A percentile compares a stretch with the other conserved stretches of the same genome.
These are phyloP conservation scores for Cadophora sp. DNA, from an alignment of 2,329 filamentous ascomycete species.

Conservation along the genomic window DNA sequence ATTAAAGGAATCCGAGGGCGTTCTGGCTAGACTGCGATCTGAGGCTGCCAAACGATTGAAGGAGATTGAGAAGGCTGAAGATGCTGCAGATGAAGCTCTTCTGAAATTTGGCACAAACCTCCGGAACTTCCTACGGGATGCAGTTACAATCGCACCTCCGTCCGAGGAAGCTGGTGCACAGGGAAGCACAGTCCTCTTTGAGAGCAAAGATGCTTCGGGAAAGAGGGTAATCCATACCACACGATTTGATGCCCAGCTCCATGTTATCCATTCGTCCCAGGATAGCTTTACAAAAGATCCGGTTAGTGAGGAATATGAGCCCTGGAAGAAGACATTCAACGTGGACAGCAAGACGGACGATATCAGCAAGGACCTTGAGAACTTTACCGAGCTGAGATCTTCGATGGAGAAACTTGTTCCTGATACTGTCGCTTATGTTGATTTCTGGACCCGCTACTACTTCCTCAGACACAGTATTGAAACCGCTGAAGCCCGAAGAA, in stretches of 20 bases:
- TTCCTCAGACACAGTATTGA: slow-evolving; percentile 93
- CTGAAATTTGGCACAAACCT: slow-evolving; percentile 91
- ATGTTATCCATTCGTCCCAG: slow-evolving; percentile 87
- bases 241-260: slow-evolving; percentile 92
- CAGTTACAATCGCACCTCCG: slow-evolving; percentile 85
- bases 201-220: slow-evolving; percentile 88
- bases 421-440: slow-evolving; percentile 83
- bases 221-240: slow-evolving; percentile 96
- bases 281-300: slow-evolving; percentile 88
- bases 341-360: slow-evolving; percentile 84
- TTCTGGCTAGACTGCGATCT: slow-evolving; percentile 76
- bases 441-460: slow-evolving; percentile 96
- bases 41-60: slow-evolving; percentile 86
- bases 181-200: slow-evolving; percentile 78
- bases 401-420: slow-evolving; percentile 98
- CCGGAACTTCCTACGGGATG: slow-evolving; percentile 87
- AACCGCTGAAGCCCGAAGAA: slow-evolving; percentile 86
- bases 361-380: slow-evolving; percentile 82
- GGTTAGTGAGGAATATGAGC: slow-evolving; percentile 73
- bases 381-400: slow-evolving; percentile 81
- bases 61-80: slow-evolving; percentile 90
- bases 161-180: slow-evolving; percentile 55
- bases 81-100: slow-evolving; percentile 94
- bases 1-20: slow-evolving; percentile 60
- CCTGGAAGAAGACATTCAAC: slow-evolving; percentile 78